Evolutionary conservation across 306 rosid genomes (phyloP), one percentile per base, ranked within the genome.

Genomic region (Dryas octopetala): DNA sequence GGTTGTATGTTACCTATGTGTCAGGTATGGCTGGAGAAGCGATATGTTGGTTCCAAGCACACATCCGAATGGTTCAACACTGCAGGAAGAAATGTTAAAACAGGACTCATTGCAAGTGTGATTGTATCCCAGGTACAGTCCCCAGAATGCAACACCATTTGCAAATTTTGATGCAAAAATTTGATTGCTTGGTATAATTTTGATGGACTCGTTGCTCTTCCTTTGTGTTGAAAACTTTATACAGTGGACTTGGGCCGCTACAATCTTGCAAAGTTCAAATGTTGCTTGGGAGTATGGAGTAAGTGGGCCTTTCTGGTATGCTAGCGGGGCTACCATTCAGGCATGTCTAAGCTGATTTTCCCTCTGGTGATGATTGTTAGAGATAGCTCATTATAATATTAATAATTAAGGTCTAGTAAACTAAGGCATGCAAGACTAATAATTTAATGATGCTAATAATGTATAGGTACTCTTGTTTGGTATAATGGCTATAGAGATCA

Each of bases 251-350:
- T 91, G 97, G 90, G 98, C 97, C 61, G 97, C 97, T 61, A 94
- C 98, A 59, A 89, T 94, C 70, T 80, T 94, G 80, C 98, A 94
- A 83, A 94, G 98, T 66, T 91, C 98, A 4, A 94, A 94, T 66
- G 96, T 94, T 48, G 98, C 98, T 69, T 94, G 97, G 98, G 86
- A 94, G 84, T 91, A 94, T 81, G 98, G 98, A 4, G 75, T 94
- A 16, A 94, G 97, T 43, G 98, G 97, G 11, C 98, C 98, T 78
- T 94, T 94, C 81, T 94, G 98, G 98, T 94, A 94, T 83, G 98
- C 98, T 23, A 91, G 98, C 66, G 98, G 98, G 49, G 98, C 98
- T 47, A 87, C 98, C 40, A 89, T 94, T 50, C 98, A 94, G 92
- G 98, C 78, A 91, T 47, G 88, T 79, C 47, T 1, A 66, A 71